phyloP scores from a whole-genome alignment of 1,284 basidiomycete species.

The Vanrija humicola region DNA sequence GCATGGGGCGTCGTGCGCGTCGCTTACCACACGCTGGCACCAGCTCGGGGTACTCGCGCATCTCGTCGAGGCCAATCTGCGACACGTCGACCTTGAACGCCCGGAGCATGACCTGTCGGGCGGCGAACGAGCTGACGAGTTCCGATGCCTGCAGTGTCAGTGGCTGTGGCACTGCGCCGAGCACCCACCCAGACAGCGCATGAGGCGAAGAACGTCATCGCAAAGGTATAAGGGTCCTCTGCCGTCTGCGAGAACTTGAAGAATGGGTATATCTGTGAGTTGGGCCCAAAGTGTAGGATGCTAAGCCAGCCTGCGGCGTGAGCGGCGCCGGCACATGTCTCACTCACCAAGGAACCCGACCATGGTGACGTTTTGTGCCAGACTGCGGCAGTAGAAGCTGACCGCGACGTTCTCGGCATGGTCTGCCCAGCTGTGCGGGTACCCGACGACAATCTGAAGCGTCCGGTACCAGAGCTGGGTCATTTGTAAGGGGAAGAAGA shows the following conservation, averaged over 20 bases:
- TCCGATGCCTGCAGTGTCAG: constrained; percentile 45
- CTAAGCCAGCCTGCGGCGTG: constrained; percentile 44
- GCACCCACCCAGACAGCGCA: constrained; percentile 54
- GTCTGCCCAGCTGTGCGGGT: constrained; percentile 53
- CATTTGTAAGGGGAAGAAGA: constrained; percentile 57
- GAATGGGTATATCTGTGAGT: constrained; percentile 56
- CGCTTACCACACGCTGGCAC: constrained; percentile 40
- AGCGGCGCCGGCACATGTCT: background rate
- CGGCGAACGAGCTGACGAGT: constrained; percentile 52
- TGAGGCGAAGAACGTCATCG: constrained; percentile 55
- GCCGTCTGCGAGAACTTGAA: constrained; percentile 53
- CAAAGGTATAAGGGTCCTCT: constrained; percentile 58
- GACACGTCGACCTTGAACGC: constrained; percentile 54
- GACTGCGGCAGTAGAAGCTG: constrained; percentile 54
- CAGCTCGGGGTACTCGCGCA: constrained; percentile 54
- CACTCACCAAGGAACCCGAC: constrained; percentile 49
- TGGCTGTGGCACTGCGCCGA: background rate
- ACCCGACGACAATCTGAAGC: constrained; percentile 50
- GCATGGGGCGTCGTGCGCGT: background rate
- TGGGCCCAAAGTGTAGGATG: constrained; percentile 56
- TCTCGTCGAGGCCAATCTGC: constrained; percentile 53
- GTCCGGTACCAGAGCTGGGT: constrained; percentile 49
- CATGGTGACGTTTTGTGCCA: constrained; percentile 58
- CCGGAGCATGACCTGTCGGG: constrained; percentile 50
- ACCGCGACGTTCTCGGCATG: constrained; percentile 53